Evolutionary conservation across 345 rosid genomes (phyloP).

Genomic region (Brassica cretica): DNA sequence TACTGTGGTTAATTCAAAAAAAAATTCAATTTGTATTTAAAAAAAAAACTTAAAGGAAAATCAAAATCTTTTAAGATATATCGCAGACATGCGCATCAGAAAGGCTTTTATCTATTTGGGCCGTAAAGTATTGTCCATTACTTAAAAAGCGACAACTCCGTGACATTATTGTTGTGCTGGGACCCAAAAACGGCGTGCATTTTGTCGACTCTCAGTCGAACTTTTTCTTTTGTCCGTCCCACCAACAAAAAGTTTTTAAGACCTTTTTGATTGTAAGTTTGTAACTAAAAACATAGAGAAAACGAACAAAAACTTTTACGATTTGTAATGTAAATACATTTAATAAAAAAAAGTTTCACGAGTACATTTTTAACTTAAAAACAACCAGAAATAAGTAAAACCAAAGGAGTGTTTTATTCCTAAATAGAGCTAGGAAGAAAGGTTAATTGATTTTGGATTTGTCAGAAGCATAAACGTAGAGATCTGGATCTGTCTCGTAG

Average conservation of each 20-base stretch:
- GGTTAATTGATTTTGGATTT: conserved; percentile 36
- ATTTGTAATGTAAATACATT: conserved; percentile 39
- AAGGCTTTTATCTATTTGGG: conserved; percentile 3
- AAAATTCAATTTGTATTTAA: no score
- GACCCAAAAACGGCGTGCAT: conserved; percentile 37
- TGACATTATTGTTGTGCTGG: conserved; percentile 26
- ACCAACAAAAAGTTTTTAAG: background rate
- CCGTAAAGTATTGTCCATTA: conserved; percentile 23
- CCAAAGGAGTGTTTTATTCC: conserved; percentile 24
- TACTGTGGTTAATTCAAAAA: no score
- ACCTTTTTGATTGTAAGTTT: background rate
- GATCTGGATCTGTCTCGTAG: conserved; percentile 61
- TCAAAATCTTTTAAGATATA: background rate
- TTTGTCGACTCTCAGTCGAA: conserved; percentile 21
- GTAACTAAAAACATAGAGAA: conserved; percentile 6
- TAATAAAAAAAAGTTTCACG: conserved; percentile 3
- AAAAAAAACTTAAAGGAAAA: no score
- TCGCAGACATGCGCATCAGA: background rate
- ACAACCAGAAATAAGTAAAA: conserved; percentile 9
- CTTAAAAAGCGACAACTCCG: conserved; percentile 14
- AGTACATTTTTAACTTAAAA: conserved; percentile 23
- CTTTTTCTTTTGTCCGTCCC: conserved; percentile 28
- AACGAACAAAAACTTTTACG: conserved; percentile 4
- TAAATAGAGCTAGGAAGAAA: conserved; percentile 21
- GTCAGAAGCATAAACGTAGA: conserved; percentile 40